Base-by-base conservation (phyloP, 306 rosid genomes). In the Astragalus glycyphyllos region DNA sequence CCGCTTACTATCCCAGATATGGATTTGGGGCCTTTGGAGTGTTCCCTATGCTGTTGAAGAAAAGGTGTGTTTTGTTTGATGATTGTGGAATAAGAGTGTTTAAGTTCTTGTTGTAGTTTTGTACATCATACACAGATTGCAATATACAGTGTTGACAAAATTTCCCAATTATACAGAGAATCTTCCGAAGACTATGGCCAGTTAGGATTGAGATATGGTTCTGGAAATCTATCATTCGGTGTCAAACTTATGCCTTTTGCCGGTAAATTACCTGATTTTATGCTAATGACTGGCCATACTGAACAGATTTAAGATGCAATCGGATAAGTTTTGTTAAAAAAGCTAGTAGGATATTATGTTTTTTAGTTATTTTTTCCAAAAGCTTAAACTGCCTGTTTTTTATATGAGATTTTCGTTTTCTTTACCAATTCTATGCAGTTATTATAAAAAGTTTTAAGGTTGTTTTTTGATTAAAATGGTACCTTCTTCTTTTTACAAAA, bases 21-120 rank as follows among this genome's bases (percentile, higher is more conserved):
- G 99, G 99, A 64, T 66, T 91, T 78, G 99, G 97, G 72, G 92
- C 97, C 60, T 94, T 91, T 48, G 97, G 97, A 35, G 78, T 79
- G 83, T 87, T 89, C 68, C 99, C 99, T 23, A 40, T 91, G 81
- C 67, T 91, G 46, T 73, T 64, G 79, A 91, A 85, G 83, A 78
- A 85, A 79, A 91, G 99, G 99, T 89, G 65, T 31, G 75, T 53
- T 48, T 66, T 47, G 74, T 75, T 67, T 66, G 80, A 67, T 47
- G 61, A 54, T 67, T 78, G 69, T 46, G 46, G 81, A 72, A 67
- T 65, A 48, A 66, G 35, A 6, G 20, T 34, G 35, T 60, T 58
- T 62, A 62, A 65, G 45, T 80, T 69, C 75, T 68, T 68, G 54
- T 63, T 67, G 55, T 77, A 45, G 65, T 68, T 68, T 60, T 75